Evolutionary conservation across 768 basidiomycete species (phyloP).

Genomic region (Boletus subparvulus): DNA sequence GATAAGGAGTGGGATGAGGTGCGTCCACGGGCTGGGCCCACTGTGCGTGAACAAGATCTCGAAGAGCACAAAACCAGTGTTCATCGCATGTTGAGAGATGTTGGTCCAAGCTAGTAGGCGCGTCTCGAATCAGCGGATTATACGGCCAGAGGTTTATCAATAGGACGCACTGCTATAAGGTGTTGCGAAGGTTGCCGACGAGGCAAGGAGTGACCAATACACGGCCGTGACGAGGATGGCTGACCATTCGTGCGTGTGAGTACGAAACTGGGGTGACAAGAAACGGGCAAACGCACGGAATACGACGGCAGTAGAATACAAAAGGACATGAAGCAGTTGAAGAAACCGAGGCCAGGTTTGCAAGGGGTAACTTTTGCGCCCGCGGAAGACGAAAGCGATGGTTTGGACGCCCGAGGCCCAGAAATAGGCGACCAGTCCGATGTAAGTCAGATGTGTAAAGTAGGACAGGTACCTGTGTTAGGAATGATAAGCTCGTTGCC

Average conservation of each 20-base stretch:
- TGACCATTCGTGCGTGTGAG: conserved; percentile 21
- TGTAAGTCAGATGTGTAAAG: conserved; percentile 63
- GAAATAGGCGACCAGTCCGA: conserved; percentile 62
- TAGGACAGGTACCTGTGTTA: conserved; percentile 55
- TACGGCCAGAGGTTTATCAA: neutral
- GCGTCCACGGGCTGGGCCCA: conserved; percentile 52
- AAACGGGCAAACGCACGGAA: conserved; percentile 48
- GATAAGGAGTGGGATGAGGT: conserved; percentile 46
- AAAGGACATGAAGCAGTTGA: conserved; percentile 55
- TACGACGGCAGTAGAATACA: conserved; percentile 50
- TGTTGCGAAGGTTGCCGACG: conserved; percentile 40
- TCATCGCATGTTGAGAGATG: conserved; percentile 61
- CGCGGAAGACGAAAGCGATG: conserved; percentile 37
- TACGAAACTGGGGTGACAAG: neutral
- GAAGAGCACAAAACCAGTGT: conserved; percentile 53
- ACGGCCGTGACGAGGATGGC: conserved; percentile 65
- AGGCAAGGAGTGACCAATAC: conserved; percentile 57
- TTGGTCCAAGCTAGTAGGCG: conserved; percentile 52
- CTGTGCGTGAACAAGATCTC: conserved; percentile 58
- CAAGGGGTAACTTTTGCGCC: conserved; percentile 47
- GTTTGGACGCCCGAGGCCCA: conserved; percentile 59
- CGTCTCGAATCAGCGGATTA: neutral
- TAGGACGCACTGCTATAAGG: conserved; percentile 38
- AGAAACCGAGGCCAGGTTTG: conserved; percentile 57
- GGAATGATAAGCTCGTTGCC: neutral